Evolutionary conservation across 2,329 filamentous ascomycete genomes (phyloP), one percentile per base, ranked within the genome.

Genomic region (Neonectria neomacrospora): DNA sequence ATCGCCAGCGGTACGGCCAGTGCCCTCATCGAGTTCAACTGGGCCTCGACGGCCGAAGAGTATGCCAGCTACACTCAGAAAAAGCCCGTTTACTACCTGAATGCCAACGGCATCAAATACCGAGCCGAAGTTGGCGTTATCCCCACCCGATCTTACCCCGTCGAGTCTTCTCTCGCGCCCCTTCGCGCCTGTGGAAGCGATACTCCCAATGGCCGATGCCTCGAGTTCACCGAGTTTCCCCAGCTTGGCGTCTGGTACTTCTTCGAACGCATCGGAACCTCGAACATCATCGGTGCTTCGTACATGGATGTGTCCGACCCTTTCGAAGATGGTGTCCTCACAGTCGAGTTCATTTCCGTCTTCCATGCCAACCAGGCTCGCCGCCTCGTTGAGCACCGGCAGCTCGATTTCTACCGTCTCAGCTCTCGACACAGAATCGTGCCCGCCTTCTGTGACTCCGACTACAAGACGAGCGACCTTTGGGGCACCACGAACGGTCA

Each of bases 211-310:
- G 62, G 68, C 0, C 67, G 74, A 0, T 61, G 65, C 0, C 37
- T 77, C 0, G n/a, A 32, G 0, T 16, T 77, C 0, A 11, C 42
- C 1, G 20, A 54, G 1, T 73, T 77, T 3, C 74, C 73, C 0
- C 20, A 22, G 1, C 14, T 9, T 0, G 60, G 63, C 0, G 26
- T 77, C 1, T 76, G 74, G 74, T 37, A 53, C 1, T 56, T 74
- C 0, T 10, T 76, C 1, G 34, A 22, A 11, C n/a, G 18, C 1
- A 37, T 74, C 1, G 72, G 72, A 0, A 11, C 37, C 0, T 8
- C 26, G 1, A 39, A 63, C 4, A 58, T 76, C 1, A 60, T 64
- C 1, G 51, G 67, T 0, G 63, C 52, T 1, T 18, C 10, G 1
- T 70, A 63, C 12, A 0, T 3, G 5, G 10, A 23, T 0, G 1